A percentile compares a stretch with the other conserved stretches of the same genome.
phyloP scores from a whole-genome alignment of 2,329 filamentous ascomycete species.

The Alternaria panax region DNA sequence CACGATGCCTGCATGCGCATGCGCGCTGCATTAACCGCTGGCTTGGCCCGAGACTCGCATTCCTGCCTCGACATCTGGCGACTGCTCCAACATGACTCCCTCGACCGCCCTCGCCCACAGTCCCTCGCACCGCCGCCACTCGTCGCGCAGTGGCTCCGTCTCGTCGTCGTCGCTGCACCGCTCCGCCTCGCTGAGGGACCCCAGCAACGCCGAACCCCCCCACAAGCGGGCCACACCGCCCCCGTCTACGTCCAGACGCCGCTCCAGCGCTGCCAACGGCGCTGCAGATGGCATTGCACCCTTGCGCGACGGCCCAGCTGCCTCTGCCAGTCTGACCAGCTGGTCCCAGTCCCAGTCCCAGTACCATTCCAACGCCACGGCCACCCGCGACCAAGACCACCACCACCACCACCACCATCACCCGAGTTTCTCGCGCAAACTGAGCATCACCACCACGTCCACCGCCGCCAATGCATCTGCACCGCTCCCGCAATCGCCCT shows the following conservation, averaged over 20 bases:
- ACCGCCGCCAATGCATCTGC: slow-evolving; percentile 43
- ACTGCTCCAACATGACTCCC: slow-evolving; percentile 34
- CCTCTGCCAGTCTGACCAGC: slow-evolving; percentile 61
- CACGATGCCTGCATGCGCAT: slow-evolving; percentile 39
- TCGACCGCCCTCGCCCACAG: slow-evolving; percentile 5
- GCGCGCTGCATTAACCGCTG: slow-evolving; percentile 30
- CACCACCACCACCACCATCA: slow-evolving; percentile 39
- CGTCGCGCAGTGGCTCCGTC: slow-evolving; percentile 54
- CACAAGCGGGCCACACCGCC: slow-evolving; percentile 40
- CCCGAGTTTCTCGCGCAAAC: slow-evolving; percentile 47
- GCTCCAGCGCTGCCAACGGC: slow-evolving; percentile 52
- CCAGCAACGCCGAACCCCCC: slow-evolving; percentile 19
- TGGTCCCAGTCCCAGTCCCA: too few relatives aligned
- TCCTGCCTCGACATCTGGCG: slow-evolving; percentile 2
- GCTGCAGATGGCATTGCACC: slow-evolving; percentile 48
- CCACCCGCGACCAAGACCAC: slow-evolving; percentile 53
- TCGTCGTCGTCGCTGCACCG: slow-evolving; percentile 56
- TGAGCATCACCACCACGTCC: slow-evolving; percentile 46
- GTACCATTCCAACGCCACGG: slow-evolving; percentile 63
- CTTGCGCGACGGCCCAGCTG: slow-evolving; percentile 54
- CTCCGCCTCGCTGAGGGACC: slow-evolving; percentile 49
- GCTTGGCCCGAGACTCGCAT: slow-evolving; percentile 42
- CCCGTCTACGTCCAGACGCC: slow-evolving; percentile 37
- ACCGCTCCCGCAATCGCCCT: slow-evolving; percentile 44
- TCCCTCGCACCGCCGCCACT: slow-evolving; percentile 30